phyloP scores from a whole-genome alignment of 257 asterid species.

The Mitragyna speciosa region DNA sequence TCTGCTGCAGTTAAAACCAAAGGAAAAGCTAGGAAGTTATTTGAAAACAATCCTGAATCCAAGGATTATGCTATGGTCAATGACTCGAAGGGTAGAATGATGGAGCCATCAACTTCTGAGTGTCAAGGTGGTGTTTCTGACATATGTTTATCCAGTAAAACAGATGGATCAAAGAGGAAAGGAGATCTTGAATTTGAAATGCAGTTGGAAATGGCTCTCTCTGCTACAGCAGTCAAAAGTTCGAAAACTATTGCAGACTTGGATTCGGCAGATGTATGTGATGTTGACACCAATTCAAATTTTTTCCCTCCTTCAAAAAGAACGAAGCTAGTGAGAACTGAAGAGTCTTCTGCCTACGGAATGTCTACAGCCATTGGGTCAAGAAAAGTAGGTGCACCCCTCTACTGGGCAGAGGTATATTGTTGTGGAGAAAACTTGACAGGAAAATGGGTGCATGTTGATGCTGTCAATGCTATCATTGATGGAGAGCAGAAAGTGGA shows the following conservation, averaged over 20 bases:
- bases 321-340: conserved; percentile 47
- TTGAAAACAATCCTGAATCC: conserved; percentile 22
- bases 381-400: conserved; percentile 85
- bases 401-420: conserved; percentile 94
- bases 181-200: conserved; percentile 90
- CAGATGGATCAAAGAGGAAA: conserved; percentile 58
- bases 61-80: conserved; percentile 28
- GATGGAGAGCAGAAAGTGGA: conserved; percentile 92
- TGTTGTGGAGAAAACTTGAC: conserved; percentile 83
- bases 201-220: conserved; percentile 87
- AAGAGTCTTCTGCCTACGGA: conserved; percentile 53
- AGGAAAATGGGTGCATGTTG: conserved; percentile 96
- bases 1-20: conserved; percentile 27
- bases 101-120: conserved; percentile 35
- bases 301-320: conserved; percentile 42
- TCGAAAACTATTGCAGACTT: conserved; percentile 30
- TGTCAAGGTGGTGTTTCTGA: conserved; percentile 41
- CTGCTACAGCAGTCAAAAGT: conserved; percentile 67
- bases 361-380: conserved; percentile 91
- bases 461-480: conserved; percentile 69
- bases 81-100: conserved; percentile 33
- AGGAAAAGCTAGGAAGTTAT: conserved; percentile 32
- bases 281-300: conserved; percentile 29
- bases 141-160: conserved; percentile 29
- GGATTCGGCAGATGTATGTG: conserved; percentile 36